Conservation (phyloP, 345 rosid species). For the Linum usitatissimum region DNA sequence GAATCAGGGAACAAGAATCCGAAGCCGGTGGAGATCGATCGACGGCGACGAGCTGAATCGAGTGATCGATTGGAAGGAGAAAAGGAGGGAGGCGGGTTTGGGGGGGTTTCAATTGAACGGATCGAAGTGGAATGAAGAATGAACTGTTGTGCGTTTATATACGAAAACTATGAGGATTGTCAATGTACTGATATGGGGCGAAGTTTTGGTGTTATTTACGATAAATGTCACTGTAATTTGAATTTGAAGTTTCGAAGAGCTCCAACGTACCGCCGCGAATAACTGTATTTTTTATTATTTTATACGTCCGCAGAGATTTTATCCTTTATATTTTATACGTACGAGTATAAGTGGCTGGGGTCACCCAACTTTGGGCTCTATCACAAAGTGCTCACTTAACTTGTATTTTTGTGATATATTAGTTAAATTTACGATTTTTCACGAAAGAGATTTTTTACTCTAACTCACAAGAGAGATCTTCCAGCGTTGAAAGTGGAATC, state of each 20-base stretch:
- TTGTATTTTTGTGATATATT: too few relatives aligned
- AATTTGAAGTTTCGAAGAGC: background rate
- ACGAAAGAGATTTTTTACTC: too few relatives aligned
- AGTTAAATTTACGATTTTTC: too few relatives aligned
- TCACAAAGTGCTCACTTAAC: too few relatives aligned
- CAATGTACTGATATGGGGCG: background rate
- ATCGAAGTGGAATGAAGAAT: background rate
- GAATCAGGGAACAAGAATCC: background rate
- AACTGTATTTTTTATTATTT: background rate
- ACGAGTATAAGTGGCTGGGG: too few relatives aligned
- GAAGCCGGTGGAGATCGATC: background rate
- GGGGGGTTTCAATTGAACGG: background rate
- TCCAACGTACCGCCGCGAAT: background rate
- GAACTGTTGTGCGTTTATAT: background rate
- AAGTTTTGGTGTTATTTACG: background rate
- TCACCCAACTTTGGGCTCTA: too few relatives aligned
- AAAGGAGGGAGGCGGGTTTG: background rate
- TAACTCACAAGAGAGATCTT: too few relatives aligned
- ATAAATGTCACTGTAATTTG: background rate
- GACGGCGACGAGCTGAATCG: background rate
- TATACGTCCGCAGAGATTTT: too few relatives aligned
- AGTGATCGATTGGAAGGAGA: background rate
- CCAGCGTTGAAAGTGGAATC: too few relatives aligned
- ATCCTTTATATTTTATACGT: too few relatives aligned
- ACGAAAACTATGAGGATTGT: background rate